Base-by-base conservation (phyloP, 306 rosid species). In the Vigna hirtella region DNA sequence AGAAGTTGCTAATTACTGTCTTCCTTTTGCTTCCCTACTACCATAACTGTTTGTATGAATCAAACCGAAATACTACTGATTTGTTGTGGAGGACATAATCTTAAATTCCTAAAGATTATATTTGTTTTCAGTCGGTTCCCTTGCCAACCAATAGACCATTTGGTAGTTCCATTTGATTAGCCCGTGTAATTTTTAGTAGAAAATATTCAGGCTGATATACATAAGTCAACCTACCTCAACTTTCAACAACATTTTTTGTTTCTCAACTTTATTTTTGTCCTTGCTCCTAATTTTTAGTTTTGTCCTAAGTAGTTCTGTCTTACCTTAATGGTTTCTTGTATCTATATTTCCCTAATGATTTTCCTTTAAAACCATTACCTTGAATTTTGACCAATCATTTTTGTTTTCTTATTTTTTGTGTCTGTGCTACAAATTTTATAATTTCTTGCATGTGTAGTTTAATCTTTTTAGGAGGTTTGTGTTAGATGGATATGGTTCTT, bases 1-100 rank as follows among this genome's bases (percentile, higher is more conserved):
- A 43, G 5, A 55, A 42, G 30, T 45, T 68, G 11, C 7, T 62
- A 48, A 32, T 50, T 36, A n/a, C 5, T 56, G 70, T 24, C 51
- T 47, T 47, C 61, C 22, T 56, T 40, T 70, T 49, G 63, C 71
- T 38, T 30, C 43, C 32, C 6, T 32, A 47, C 45, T 6, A 62
- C 16, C 48, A 30, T 70, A 34, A 24, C 2, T 18, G 52, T 18
- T 59, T 70, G 36, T 59, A 50, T 11, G 65, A 64, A n/a, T 38
- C 70, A 64, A 64, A 64, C 70, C 38, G 50, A 38, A n/a, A n/a
- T n/a, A 36, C 70, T 64, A 22, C 18, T 59, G 30, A 22, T 49
- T 34, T 18, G 6, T 42, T 55, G 43, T 17, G 45, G 32, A 68
- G 14, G 42, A 30, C 47, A 66, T 15, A 36, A 76, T 49, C 30